phyloP scores from a whole-genome alignment of 2,329 filamentous ascomycete genomes.

The Aspergillus pseudotamarii region DNA sequence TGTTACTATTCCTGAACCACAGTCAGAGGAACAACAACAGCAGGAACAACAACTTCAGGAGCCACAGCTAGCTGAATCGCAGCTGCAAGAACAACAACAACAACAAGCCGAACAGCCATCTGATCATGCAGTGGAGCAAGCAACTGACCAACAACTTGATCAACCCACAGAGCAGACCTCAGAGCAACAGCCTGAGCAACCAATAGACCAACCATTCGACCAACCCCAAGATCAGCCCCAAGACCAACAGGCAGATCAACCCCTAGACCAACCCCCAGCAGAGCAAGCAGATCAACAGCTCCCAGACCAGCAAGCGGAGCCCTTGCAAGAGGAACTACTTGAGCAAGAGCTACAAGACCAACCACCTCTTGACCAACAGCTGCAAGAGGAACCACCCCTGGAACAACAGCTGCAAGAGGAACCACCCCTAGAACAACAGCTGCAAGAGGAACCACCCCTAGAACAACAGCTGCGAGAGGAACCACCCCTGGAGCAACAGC shows the following conservation, averaged over 20 bases:
- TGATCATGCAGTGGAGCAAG: neutral
- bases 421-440: constrained; percentile 12
- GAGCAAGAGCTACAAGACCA: neutral
- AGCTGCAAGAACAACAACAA: constrained; percentile 4
- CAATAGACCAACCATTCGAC: neutral
- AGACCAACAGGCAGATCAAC: neutral
- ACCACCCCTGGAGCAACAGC: neutral
- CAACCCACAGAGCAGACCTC: neutral
- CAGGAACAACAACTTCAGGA: constrained; percentile 11
- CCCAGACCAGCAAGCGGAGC: neutral
- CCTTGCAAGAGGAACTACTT: neutral
- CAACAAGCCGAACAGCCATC: neutral
- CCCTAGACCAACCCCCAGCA: neutral
- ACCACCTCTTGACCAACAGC: neutral
- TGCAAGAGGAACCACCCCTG: constrained; percentile 7
- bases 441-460: neutral
- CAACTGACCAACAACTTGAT: neutral
- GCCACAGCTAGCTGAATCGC: neutral
- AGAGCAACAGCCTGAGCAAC: neutral
- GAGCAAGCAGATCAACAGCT: neutral
- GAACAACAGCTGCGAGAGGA: constrained; percentile 10
- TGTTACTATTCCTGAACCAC: constrained; percentile 19
- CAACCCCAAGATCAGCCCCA: neutral
- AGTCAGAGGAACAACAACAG: constrained; percentile 21
- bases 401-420: constrained; percentile 8